These are phyloP conservation scores for Paramecium octaurelia DNA, from an alignment of 73 alveolate species.

Conservation along the genomic window DNA sequence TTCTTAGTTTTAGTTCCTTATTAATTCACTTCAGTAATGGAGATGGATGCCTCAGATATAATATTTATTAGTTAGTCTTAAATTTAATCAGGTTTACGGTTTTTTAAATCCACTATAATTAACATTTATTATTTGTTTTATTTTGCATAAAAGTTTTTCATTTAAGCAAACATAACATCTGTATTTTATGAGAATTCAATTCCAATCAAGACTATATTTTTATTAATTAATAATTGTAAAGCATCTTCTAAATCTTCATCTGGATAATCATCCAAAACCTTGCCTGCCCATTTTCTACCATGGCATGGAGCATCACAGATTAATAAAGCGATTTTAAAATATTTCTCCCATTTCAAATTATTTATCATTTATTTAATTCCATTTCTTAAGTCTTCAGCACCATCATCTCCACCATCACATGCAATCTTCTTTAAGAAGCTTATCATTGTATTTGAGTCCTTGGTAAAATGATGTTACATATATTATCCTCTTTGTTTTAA, in stretches of 20 bases:
- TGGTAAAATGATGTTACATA: background rate
- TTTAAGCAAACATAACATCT: background rate
- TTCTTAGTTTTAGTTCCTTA: background rate
- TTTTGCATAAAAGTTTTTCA: background rate
- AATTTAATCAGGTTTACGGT: background rate
- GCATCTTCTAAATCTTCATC: constrained; percentile 33
- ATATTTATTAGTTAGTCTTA: background rate
- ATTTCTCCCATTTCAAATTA: background rate
- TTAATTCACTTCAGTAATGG: background rate
- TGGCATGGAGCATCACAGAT: constrained; percentile 29
- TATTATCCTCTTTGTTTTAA: background rate
- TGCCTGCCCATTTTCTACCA: constrained; percentile 35
- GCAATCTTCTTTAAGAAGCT: background rate
- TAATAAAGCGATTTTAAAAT: background rate
- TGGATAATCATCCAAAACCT: background rate
- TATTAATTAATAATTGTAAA: background rate
- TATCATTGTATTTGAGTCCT: background rate
- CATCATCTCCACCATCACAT: constrained; percentile 52
- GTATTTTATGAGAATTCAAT: background rate
- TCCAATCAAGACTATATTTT: background rate
- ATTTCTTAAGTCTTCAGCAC: constrained; percentile 31
- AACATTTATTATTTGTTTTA: background rate
- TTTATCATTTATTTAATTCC: background rate
- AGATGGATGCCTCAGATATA: background rate
- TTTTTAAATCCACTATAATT: background rate